Evolutionary conservation across 208 protist species (phyloP).

Genomic region (Trypanosoma caninum): DNA sequence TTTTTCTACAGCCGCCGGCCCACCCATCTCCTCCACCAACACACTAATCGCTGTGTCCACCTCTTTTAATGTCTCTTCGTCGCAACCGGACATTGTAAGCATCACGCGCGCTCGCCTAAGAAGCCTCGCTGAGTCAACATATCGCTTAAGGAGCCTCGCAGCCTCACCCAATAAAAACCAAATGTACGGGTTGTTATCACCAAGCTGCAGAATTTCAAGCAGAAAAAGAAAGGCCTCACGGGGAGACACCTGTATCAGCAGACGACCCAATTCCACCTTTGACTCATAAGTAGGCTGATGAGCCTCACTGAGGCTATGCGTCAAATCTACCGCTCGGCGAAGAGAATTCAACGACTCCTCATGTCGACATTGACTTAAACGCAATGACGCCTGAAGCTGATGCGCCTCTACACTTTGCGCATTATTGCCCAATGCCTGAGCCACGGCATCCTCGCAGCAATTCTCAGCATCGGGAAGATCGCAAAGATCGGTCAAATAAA

Average conservation of each 20-base stretch:
- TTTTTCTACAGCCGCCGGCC: constrained; percentile 59
- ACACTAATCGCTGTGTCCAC: constrained; percentile 75
- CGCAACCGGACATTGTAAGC: constrained; percentile 60
- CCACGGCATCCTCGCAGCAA: constrained; percentile 69
- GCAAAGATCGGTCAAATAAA: constrained; percentile 91
- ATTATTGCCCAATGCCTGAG: constrained; percentile 44
- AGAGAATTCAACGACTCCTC: constrained; percentile 66
- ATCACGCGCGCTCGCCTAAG: constrained; percentile 81
- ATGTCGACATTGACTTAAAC: constrained; percentile 71
- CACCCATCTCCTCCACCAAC: constrained; percentile 87
- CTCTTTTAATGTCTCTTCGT: constrained; percentile 56
- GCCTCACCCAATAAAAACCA: constrained; percentile 92
- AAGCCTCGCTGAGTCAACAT: constrained; percentile 72
- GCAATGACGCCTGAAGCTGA: constrained; percentile 77
- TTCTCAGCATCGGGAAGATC: constrained; percentile 76
- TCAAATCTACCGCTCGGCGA: constrained; percentile 70
- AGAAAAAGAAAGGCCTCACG: constrained; percentile 77
- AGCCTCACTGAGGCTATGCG: constrained; percentile 76
- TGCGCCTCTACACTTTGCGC: constrained; percentile 74
- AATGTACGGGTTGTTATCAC: constrained; percentile 90
- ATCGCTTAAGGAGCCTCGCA: constrained; percentile 71
- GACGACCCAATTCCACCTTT: constrained; percentile 85
- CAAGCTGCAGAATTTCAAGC: constrained; percentile 83
- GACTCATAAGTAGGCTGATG: constrained; percentile 90
- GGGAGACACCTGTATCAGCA: constrained; percentile 86